A percentile compares a stretch with the other conserved stretches of the same genome.
Conservation (phyloP, 2,329 filamentous ascomycete genomes). For the Fusarium piperis region DNA sequence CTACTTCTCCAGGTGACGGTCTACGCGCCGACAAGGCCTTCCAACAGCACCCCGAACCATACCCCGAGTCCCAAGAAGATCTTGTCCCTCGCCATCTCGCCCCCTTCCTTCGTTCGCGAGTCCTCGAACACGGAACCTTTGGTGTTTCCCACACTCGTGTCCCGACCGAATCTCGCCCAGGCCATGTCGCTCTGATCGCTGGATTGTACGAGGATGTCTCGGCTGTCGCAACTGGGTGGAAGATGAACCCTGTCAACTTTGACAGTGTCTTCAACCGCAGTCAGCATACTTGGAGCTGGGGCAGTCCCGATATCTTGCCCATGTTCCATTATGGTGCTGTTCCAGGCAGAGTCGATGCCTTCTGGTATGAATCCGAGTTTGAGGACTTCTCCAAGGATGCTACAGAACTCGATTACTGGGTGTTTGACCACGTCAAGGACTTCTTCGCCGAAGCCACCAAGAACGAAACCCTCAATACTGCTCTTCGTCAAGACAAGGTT, state of each 20-base stretch:
- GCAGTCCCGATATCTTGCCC: slow-evolving; percentile 93
- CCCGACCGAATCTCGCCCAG: slow-evolving; percentile 94
- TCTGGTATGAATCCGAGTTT: slow-evolving; percentile 81
- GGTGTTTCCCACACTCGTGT: slow-evolving; percentile 97
- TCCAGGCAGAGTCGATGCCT: slow-evolving; percentile 86
- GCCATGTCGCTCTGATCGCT: slow-evolving; percentile 96
- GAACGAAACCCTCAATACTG: slow-evolving; percentile 78
- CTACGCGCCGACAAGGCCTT: slow-evolving; percentile 98
- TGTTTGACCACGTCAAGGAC: slow-evolving; percentile 91
- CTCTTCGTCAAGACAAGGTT: slow-evolving; percentile 82
- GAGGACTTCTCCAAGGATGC: slow-evolving; percentile 93
- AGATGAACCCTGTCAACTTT: slow-evolving; percentile 97
- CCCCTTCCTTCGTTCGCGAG: slow-evolving; percentile 88
- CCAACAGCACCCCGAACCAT: slow-evolving; percentile 90
- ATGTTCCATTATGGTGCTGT: slow-evolving; percentile 98
- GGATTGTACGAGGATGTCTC: slow-evolving; percentile 98
- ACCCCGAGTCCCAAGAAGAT: slow-evolving; percentile 71
- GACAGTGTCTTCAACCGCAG: slow-evolving; percentile 99
- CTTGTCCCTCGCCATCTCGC: slow-evolving; percentile 82
- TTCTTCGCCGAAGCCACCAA: slow-evolving; percentile 83
- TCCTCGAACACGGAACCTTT: slow-evolving; percentile 91
- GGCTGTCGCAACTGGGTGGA: slow-evolving; percentile 97
- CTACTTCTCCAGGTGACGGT: slow-evolving; percentile 73
- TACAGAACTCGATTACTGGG: slow-evolving; percentile 86
- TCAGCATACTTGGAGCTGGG: slow-evolving; percentile 98